A percentile compares a stretch with the other conserved stretches of the same genome.
These are phyloP conservation scores for Tubosaeta sp. DNA, from an alignment of 768 basidiomycete genomes.

Conservation along the genomic window DNA sequence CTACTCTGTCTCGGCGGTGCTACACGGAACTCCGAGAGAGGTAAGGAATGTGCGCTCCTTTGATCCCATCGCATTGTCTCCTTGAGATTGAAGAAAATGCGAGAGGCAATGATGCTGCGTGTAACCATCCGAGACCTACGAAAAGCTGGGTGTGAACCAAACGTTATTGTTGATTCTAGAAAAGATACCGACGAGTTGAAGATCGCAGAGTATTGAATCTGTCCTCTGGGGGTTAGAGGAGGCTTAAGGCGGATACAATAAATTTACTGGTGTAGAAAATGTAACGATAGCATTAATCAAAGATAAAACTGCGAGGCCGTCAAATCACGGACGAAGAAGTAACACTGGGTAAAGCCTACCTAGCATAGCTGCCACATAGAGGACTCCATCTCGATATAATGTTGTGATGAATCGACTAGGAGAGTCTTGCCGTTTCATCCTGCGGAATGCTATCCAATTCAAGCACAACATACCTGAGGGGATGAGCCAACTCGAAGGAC, in stretches of 20 bases:
- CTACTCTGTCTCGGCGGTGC: neutral
- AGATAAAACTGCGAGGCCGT: conserved; percentile 11
- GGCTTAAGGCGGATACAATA: neutral
- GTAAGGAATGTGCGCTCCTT: neutral
- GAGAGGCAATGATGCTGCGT: conserved; percentile 24
- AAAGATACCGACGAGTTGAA: conserved; percentile 15
- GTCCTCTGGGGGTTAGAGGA: neutral
- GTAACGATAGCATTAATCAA: conserved; percentile 14
- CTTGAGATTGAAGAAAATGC: conserved; percentile 22
- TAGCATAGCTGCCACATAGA: conserved; percentile 17
- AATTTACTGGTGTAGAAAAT: conserved; percentile 7
- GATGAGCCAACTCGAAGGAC: neutral
- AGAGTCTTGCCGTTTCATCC: conserved; percentile 8
- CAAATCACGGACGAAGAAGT: neutral
- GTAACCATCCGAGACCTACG: conserved; percentile 17
- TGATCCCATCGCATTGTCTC: conserved; percentile 12
- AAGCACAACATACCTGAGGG: conserved; percentile 13
- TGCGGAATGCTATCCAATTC: conserved; percentile 15
- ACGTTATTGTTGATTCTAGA: neutral
- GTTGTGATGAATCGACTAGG: conserved; percentile 9
- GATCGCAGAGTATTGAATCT: conserved; percentile 13
- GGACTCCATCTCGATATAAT: conserved; percentile 16
- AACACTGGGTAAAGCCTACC: neutral
- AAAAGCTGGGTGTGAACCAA: neutral
- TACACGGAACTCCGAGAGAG: conserved; percentile 12